Base-by-base conservation (phyloP, 1,284 basidiomycete genomes). In the Fistulina hepatica region DNA sequence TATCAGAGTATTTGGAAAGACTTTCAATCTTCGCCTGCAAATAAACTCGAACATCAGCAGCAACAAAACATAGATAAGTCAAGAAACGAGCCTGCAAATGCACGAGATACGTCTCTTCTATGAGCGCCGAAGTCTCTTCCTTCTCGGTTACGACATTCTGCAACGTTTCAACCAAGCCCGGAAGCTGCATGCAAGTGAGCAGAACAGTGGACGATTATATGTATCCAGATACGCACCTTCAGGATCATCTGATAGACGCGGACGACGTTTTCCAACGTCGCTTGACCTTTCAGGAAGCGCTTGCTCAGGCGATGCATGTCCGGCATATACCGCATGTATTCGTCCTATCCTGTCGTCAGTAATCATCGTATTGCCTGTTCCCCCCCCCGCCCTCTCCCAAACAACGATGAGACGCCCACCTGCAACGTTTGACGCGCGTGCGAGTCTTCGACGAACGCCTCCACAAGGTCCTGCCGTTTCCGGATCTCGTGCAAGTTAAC, bases 261-360 rank as follows among this genome's bases (percentile, higher is more conserved):
- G 6, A 98, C 91, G 5, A 98, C 91, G 48, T 99, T 94, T 53
- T 98, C 93, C 6, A 99, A 69, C 0, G 76, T 78, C 0, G 93
- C 92, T 2, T 77, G 70, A 0, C 76, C 72, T 46, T 84, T 85
- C 56, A 91, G 85, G 61, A 99, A 94, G 19, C 88, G 76, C 58
- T 97, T 98, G 52, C 83, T 84, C 31, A 97, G 76, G 6, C 95
- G 78, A 48, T 86, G 86, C 57, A 98, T 77, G 56, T 98, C 95
- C 0, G 95, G 95, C 81, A 99, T 92, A 21, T 76, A 57, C 51
- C 85, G 88, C 48, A 99, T 67, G 50, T 79, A 85, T 26, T 92
- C 86, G 39, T 90, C 81, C 80, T 93, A 54, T 3, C 15, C 26
- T 16, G 42, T 33, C 11, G 23, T 32, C 24, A 33, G 31, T 34